Conservation (phyloP, 129 eudicot genomes). For the Oenanthe sinensis region DNA sequence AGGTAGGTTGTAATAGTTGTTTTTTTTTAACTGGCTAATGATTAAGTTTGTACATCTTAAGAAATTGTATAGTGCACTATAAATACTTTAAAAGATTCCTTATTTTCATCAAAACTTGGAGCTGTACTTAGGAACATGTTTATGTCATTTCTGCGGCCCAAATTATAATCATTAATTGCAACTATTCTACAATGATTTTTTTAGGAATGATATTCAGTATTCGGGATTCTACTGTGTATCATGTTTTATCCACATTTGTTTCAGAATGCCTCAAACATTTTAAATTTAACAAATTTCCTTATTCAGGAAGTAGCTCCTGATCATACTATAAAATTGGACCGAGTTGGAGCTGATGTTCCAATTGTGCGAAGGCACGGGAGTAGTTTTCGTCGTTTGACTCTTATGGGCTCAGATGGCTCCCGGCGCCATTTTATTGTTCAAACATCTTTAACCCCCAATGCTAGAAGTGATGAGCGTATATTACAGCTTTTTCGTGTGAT, state of each 20-base stretch:
- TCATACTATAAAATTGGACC: conserved; percentile 92
- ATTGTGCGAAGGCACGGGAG: conserved; percentile 98
- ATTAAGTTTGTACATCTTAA: neutral
- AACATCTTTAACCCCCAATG: conserved; percentile 95
- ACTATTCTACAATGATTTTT: neutral
- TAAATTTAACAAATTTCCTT: neutral
- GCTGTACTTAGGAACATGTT: neutral
- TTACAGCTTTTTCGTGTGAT: conserved; percentile 95
- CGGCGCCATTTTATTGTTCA: conserved; percentile 99
- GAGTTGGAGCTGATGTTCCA: conserved; percentile 93
- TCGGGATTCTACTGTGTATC: neutral
- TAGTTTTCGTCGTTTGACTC: conserved; percentile 90
- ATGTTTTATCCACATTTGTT: neutral
- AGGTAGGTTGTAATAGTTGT: conserved; percentile 26
- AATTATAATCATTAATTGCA: neutral
- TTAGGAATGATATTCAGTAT: neutral
- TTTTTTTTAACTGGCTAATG: neutral
- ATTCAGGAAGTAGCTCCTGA: conserved; percentile 97
- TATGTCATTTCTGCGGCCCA: neutral
- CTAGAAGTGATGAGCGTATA: conserved; percentile 93
- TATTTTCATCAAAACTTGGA: neutral
- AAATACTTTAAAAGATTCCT: neutral
- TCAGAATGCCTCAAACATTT: neutral
- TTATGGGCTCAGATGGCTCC: conserved; percentile 97
- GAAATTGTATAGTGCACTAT: neutral